Conservation (phyloP, 192 early-diverging fungal species). For the Gonapodya prolifera region DNA sequence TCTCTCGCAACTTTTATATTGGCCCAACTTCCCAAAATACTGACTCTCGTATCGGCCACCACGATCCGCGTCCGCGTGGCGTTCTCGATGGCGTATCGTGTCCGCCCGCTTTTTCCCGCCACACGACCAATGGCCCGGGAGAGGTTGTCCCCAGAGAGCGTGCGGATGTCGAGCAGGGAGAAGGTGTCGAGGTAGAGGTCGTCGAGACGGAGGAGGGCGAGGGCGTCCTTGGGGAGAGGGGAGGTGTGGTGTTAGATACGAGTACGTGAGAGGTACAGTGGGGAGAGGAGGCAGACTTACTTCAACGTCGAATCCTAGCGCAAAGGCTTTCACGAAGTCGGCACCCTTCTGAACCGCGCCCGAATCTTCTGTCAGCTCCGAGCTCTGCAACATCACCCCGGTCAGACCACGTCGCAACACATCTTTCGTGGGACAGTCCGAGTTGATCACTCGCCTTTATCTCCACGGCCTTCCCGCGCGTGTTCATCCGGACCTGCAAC, state of each 20-base stretch:
- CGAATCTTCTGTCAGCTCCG: conserved; percentile 69
- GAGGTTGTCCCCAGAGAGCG: conserved; percentile 86
- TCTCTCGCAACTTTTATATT: conserved; percentile 95
- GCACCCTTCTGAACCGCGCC: conserved; percentile 92
- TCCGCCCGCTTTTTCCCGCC: conserved; percentile 94
- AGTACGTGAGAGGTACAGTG: no score
- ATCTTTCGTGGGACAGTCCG: no score
- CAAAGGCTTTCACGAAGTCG: conserved; percentile 91
- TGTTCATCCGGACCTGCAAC: conserved; percentile 91
- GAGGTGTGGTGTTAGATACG: no score
- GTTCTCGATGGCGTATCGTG: conserved; percentile 96
- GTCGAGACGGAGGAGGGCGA: conserved; percentile 89
- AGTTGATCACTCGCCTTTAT: no score
- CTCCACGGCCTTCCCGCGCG: conserved; percentile 79
- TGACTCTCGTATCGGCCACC: conserved; percentile 92
- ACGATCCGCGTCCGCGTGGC: conserved; percentile 90
- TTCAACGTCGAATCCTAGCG: conserved; percentile 81
- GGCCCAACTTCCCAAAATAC: conserved; percentile 88
- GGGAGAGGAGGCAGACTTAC: conserved; percentile 10
- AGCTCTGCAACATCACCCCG: no score
- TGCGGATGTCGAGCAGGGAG: conserved; percentile 97
- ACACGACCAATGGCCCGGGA: conserved; percentile 96
- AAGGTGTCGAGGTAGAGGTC: conserved; percentile 94
- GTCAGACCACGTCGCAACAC: no score
- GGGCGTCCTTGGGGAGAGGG: no score